phyloP scores from a whole-genome alignment of 352 stramenopile species.

The Phytophthora agathidicida region DNA sequence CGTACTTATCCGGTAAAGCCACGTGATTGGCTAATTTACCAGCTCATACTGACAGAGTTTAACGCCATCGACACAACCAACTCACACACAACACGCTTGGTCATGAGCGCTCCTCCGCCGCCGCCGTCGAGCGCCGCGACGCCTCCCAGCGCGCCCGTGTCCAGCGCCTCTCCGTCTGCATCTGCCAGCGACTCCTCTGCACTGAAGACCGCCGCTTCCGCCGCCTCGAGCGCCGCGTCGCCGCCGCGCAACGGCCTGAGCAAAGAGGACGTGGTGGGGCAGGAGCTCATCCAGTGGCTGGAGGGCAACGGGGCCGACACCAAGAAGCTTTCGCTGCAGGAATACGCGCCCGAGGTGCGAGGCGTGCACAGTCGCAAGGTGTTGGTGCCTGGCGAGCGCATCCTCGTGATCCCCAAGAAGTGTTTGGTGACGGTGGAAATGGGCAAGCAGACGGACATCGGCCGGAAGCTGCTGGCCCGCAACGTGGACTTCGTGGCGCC shows the following conservation, averaged over 20 bases:
- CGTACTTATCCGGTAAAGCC: no score
- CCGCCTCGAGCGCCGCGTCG: neutral
- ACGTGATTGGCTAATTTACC: no score
- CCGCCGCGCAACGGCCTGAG: conserved; percentile 15
- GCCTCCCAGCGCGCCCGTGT: neutral
- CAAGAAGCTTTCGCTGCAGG: conserved; percentile 78
- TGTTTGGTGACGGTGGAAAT: conserved; percentile 99
- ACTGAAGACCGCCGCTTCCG: neutral
- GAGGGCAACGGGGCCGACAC: conserved; percentile 73
- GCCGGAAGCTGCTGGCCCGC: conserved; percentile 91
- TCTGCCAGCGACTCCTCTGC: neutral
- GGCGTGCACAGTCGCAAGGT: conserved; percentile 92
- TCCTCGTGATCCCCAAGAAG: conserved; percentile 93
- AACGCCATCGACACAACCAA: no score
- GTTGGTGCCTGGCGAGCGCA: conserved; percentile 85
- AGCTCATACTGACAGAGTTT: no score
- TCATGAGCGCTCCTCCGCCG: conserved; percentile 39
- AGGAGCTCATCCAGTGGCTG: conserved; percentile 81
- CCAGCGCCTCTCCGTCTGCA: neutral
- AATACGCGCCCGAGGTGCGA: conserved; percentile 93
- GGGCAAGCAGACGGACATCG: conserved; percentile 97
- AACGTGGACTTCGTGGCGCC: conserved; percentile 97
- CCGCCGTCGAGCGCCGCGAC: conserved; percentile 5
- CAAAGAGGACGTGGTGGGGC: conserved; percentile 53
- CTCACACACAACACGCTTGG: conserved; percentile 17